phyloP scores from a whole-genome alignment of 805 yeast species.

The Pichia sporocuriosa region DNA sequence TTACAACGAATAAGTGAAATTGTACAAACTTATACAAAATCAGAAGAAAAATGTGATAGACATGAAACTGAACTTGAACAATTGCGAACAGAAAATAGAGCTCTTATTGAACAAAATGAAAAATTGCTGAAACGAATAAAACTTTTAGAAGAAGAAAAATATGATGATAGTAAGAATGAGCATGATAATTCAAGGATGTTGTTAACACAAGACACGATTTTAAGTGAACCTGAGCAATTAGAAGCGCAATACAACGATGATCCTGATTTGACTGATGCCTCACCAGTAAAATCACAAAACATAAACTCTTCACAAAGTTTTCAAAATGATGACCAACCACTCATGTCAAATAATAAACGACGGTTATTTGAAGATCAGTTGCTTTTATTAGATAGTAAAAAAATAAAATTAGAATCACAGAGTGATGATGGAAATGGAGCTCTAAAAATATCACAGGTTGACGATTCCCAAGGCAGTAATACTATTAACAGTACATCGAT shows the following conservation, averaged over 20 bases:
- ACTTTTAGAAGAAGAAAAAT: background rate
- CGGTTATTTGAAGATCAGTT: background rate
- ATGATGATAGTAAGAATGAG: background rate
- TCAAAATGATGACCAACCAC: background rate
- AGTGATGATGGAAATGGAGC: background rate
- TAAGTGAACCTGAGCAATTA: background rate
- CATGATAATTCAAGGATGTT: too few species aligned
- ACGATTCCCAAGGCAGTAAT: conserved; percentile 3
- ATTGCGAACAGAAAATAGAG: conserved; percentile 5
- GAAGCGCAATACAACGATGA: background rate
- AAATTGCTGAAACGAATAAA: background rate
- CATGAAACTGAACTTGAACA: background rate
- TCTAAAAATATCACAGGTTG: conserved; percentile 3
- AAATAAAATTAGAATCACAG: background rate
- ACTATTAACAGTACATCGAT: background rate
- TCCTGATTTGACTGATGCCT: conserved; percentile 6
- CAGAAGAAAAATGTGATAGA: background rate
- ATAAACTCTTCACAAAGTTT: background rate
- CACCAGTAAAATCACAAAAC: conserved; percentile 6
- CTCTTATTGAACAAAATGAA: background rate
- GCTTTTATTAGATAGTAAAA: too few species aligned
- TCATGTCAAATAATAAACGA: background rate
- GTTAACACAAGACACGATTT: conserved; percentile 7
- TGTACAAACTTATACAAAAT: background rate
- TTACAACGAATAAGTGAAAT: background rate